Conservation (phyloP, 1,139 yeast genomes). For the Debaryomycetaceae sp. region DNA sequence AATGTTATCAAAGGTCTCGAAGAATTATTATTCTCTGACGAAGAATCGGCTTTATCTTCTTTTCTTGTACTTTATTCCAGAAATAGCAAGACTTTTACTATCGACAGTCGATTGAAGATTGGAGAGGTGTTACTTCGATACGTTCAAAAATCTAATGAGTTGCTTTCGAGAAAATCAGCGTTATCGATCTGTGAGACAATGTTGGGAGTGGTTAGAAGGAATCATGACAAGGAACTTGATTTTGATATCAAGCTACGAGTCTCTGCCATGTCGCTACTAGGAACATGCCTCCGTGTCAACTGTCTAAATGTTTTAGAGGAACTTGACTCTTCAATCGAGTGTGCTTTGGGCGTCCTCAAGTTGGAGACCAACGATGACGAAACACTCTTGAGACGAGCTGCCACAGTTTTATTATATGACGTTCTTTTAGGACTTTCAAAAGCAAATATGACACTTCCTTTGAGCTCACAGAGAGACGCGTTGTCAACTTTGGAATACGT, state of each 20-base stretch:
- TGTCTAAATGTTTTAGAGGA: conserved; percentile 49
- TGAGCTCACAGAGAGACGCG: conserved; percentile 40
- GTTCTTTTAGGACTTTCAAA: conserved; percentile 46
- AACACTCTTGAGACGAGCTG: conserved; percentile 67
- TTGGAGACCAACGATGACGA: conserved; percentile 47
- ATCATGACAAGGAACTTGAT: conserved; percentile 17
- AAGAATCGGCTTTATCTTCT: conserved; percentile 33
- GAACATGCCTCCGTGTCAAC: conserved; percentile 59
- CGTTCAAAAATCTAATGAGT: conserved; percentile 47
- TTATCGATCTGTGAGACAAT: conserved; percentile 26
- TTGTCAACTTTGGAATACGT: conserved; percentile 42
- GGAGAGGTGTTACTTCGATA: conserved; percentile 77
- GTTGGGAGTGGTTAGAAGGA: conserved; percentile 36
- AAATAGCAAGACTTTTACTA: conserved; percentile 20
- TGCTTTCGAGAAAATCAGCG: conserved; percentile 42
- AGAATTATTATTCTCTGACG: conserved; percentile 47
- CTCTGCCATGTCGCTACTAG: conserved; percentile 83
- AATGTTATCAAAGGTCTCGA: conserved; percentile 80
- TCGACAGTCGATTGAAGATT: conserved; percentile 68
- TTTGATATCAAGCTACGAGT: conserved; percentile 64
- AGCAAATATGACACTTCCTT: conserved; percentile 48
- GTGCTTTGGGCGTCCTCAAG: conserved; percentile 69
- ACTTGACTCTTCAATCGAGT: conserved; percentile 62
- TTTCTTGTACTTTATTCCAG: conserved; percentile 42
- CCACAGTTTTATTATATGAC: conserved; percentile 67